Conservation (phyloP, 495 filamentous ascomycete species). For the Lasiosphaeriaceae sp. region DNA sequence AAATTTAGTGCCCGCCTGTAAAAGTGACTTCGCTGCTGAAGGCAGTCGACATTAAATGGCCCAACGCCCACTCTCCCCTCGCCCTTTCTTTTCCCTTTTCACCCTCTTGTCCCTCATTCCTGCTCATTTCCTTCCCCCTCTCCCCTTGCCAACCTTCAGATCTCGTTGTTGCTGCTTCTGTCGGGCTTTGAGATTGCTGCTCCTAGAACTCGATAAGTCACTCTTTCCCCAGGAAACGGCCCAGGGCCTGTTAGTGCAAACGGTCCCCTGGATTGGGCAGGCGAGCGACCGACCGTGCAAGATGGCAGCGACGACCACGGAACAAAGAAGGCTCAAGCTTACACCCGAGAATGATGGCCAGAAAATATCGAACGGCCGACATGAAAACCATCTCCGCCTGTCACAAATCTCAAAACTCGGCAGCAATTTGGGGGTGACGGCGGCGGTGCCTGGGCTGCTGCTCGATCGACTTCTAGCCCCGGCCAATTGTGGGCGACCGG, state of each 20-base stretch:
- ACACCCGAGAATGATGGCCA: not conserved
- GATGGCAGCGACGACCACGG: not conserved
- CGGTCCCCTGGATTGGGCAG: constrained; percentile 8
- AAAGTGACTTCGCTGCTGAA: constrained; percentile 35
- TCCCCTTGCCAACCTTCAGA: constrained; percentile 9
- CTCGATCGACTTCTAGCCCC: not conserved
- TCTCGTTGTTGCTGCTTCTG: constrained; percentile 20
- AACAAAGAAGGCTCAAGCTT: not conserved
- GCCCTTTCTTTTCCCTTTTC: constrained; percentile 29
- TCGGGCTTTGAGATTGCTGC: not conserved
- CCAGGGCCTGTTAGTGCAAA: constrained; percentile 20
- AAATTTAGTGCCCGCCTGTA: constrained; percentile 36
- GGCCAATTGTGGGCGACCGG: constrained; percentile 20
- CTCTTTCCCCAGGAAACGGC: constrained; percentile 18
- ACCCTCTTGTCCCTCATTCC: constrained; percentile 21
- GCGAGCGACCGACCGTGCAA: not conserved
- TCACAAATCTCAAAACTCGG: not conserved
- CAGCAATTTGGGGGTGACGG: constrained; percentile 11
- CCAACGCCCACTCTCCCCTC: constrained; percentile 40
- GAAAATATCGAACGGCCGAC: not conserved
- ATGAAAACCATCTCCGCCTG: not conserved
- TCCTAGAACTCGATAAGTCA: constrained; percentile 21
- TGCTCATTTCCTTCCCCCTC: constrained; percentile 13
- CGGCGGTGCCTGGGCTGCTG: constrained; percentile 13
- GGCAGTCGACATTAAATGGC: constrained; percentile 36